These are phyloP conservation scores for Naumovozyma dairenensis DNA, from an alignment of 805 yeast genomes.

Conservation along the genomic window DNA sequence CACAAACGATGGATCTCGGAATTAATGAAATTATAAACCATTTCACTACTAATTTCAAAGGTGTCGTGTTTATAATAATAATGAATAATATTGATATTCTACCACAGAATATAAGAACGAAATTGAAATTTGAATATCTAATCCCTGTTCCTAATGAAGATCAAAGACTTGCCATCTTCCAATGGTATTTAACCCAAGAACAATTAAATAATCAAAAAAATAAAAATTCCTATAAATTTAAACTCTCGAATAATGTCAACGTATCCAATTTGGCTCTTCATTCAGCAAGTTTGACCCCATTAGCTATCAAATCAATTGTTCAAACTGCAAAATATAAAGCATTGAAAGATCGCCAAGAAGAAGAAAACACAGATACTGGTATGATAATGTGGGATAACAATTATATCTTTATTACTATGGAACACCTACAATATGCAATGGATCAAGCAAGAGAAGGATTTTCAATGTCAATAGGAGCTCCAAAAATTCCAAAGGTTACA, in stretches of 20 bases:
- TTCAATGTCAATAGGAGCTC: slow-evolving; percentile 94
- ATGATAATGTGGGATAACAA: slow-evolving; percentile 10
- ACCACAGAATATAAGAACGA: slow-evolving; percentile 54
- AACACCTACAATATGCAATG: slow-evolving; percentile 43
- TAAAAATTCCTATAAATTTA: slow-evolving; percentile 1
- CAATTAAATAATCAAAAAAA: slow-evolving; percentile 14
- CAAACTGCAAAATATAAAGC: slow-evolving; percentile 54
- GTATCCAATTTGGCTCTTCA: slow-evolving; percentile 57
- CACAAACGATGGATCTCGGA: slow-evolving; percentile 34
- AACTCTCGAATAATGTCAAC: slow-evolving; percentile 31
- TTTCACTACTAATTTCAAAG: slow-evolving; percentile 31
- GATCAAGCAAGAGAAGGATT: slow-evolving; percentile 76
- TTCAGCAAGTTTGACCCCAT: slow-evolving; percentile 87
- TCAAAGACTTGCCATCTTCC: slow-evolving; percentile 61
- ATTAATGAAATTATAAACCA: slow-evolving; percentile 49
- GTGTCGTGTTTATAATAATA: slow-evolving; percentile 52
- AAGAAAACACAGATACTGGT: slow-evolving; percentile 16
- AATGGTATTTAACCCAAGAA: slow-evolving; percentile 34
- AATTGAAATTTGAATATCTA: slow-evolving; percentile 66
- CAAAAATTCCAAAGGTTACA: slow-evolving; percentile 84
- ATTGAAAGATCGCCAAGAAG: slow-evolving; percentile 35
- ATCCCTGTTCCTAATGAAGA: slow-evolving; percentile 68
- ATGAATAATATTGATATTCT: slow-evolving; percentile 58
- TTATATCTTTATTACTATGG: slow-evolving; percentile 37
- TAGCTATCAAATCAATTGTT: slow-evolving; percentile 66